A percentile compares a stretch with the other conserved stretches of the same genome.
These are phyloP conservation scores for Rhodotorula diobovata DNA, from an alignment of 768 basidiomycete genomes.

Conservation along the genomic window DNA sequence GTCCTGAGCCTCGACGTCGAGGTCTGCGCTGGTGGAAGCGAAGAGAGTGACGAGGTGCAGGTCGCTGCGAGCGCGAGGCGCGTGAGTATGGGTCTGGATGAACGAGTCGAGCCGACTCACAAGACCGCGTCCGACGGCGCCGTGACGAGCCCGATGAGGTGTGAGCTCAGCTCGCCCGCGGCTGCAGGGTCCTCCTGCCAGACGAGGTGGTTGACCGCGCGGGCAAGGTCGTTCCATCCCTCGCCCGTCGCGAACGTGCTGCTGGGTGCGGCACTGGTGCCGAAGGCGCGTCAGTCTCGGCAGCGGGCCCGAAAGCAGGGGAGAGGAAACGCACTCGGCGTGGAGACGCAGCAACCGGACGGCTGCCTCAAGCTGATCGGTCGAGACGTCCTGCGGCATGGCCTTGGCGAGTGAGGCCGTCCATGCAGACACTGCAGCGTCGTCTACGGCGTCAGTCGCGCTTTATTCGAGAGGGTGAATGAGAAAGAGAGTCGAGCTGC, in stretches of 20 bases:
- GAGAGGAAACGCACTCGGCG: background rate
- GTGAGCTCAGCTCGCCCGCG: background rate
- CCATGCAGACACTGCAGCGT: constrained; percentile 6
- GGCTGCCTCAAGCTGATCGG: background rate
- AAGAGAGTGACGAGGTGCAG: constrained; percentile 10
- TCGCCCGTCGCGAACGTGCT: background rate
- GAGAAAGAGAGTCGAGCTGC: background rate
- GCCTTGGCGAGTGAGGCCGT: background rate
- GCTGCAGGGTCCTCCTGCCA: background rate
- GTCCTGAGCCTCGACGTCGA: background rate
- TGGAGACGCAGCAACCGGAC: background rate
- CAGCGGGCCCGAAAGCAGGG: background rate
- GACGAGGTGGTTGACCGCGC: background rate
- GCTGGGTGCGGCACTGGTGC: background rate
- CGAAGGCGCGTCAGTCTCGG: background rate
- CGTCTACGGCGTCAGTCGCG: too few relatives aligned
- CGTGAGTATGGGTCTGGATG: background rate
- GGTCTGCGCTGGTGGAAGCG: background rate
- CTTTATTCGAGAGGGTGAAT: too few relatives aligned
- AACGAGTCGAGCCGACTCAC: background rate
- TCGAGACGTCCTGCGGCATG: fast-evolving
- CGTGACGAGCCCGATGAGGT: background rate
- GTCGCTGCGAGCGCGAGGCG: background rate
- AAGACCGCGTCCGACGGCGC: background rate
- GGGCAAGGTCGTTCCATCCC: background rate